A percentile compares a stretch with the other conserved stretches of the same genome.
These are phyloP conservation scores for Marchantia paleacea DNA, from an alignment of 225 moss, liverwort and hornwort genomes.

Conservation along the genomic window DNA sequence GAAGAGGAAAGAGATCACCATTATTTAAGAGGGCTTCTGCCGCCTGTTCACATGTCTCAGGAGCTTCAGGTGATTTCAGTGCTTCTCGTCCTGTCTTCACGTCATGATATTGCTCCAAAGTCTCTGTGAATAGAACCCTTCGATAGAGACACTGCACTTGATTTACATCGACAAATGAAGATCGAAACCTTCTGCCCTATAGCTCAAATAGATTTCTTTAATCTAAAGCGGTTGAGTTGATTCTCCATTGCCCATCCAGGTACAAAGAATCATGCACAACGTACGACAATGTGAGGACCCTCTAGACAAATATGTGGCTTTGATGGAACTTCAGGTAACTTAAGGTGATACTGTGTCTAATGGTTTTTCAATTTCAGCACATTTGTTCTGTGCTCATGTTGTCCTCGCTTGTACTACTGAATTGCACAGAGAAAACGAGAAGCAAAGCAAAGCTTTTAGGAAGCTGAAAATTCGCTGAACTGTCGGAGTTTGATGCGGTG, in stretches of 20 bases:
- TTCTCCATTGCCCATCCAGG: conserved; percentile 32
- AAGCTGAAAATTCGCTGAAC: neutral
- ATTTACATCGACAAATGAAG: too few relatives aligned
- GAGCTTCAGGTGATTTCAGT: conserved; percentile 61
- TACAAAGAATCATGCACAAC: conserved; percentile 58
- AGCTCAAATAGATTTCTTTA: too few relatives aligned
- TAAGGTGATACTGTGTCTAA: neutral
- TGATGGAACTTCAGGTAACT: conserved; percentile 80
- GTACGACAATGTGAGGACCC: conserved; percentile 59
- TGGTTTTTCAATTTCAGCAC: too few relatives aligned
- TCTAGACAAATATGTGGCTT: conserved; percentile 68
- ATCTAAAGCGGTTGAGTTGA: neutral
- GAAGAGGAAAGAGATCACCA: conserved; percentile 73
- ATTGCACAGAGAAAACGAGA: too few relatives aligned
- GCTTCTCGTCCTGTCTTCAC: neutral
- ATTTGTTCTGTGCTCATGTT: too few relatives aligned
- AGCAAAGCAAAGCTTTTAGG: neutral
- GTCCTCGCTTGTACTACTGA: too few relatives aligned
- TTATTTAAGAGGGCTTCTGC: conserved; percentile 79
- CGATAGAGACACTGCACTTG: too few relatives aligned
- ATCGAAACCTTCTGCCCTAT: too few relatives aligned
- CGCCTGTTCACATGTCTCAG: conserved; percentile 68
- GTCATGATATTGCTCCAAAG: too few relatives aligned
- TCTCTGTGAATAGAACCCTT: neutral
- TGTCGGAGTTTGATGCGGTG: neutral